A percentile compares a stretch with the other conserved stretches of the same genome.
Conservation (phyloP, 495 filamentous ascomycete genomes). For the Haplographium delicatum region DNA sequence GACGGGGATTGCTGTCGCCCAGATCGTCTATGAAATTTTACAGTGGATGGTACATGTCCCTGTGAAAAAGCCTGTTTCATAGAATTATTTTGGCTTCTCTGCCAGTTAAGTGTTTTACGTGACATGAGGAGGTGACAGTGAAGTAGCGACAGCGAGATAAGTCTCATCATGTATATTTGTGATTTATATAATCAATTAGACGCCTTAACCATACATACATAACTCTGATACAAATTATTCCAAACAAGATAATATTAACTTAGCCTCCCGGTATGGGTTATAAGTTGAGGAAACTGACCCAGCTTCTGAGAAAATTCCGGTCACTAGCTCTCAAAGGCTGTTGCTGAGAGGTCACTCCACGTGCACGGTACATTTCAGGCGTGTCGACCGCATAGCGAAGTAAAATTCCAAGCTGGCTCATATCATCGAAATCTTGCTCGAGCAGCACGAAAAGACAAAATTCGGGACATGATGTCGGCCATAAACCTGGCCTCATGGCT, state of each 20-base stretch:
- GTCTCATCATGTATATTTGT: too few relatives aligned
- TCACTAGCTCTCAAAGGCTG: neutral
- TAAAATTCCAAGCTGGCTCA: neutral
- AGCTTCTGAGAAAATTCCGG: neutral
- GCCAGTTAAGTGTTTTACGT: too few relatives aligned
- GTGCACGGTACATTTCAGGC: neutral
- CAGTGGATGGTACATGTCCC: slow-evolving; percentile 26
- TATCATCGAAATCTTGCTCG: neutral
- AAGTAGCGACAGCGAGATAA: too few relatives aligned
- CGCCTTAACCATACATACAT: too few relatives aligned
- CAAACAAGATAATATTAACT: too few relatives aligned
- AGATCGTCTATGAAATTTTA: slow-evolving; percentile 26
- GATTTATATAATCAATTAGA: too few relatives aligned
- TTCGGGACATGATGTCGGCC: slow-evolving; percentile 5
- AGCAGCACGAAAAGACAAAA: slow-evolving; percentile 11
- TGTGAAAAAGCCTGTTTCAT: slow-evolving; percentile 15
- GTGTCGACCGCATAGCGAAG: neutral
- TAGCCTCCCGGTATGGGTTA: neutral
- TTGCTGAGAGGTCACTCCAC: neutral
- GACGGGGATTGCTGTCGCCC: slow-evolving; percentile 20
- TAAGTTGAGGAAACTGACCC: neutral
- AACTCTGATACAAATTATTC: too few relatives aligned
- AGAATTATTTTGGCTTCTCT: neutral
- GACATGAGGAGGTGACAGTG: too few relatives aligned
- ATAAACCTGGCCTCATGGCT: neutral